Base-by-base conservation (phyloP, 2,329 filamentous ascomycete species). In the Phaeosphaeriaceae sp. region DNA sequence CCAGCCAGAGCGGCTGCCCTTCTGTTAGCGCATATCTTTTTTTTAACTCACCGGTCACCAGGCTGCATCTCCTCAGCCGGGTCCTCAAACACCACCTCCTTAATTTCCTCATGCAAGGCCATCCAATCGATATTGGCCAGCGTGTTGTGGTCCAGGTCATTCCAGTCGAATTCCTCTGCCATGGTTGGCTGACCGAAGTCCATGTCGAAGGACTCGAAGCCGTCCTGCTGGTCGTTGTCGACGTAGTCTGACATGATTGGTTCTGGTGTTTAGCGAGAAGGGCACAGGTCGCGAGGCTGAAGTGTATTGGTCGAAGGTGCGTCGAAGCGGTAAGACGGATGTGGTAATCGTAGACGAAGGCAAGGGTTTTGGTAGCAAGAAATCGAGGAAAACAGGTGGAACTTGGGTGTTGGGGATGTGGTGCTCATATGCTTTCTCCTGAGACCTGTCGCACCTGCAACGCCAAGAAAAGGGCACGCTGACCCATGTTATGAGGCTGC, bases 1-100 rank as follows among this genome's bases (percentile, higher is more conserved):
- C n/a, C n/a, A n/a, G n/a, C n/a, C n/a, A n/a, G n/a, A n/a, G n/a
- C 31, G 6, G 9, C 7, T 31, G 63, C 66, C 66, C 61, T 60
- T 62, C 51, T 58, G 60, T 68, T 65, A 65, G 63, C 63, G 51
- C 49, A 54, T 62, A 49, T 60, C 55, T 65, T 68, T 66, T 67
- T 68, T 66, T 52, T 59, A 15, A 66, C 66, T 66, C 42, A 68
- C 66, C 55, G 22, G 21, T 56, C 52, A 36, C 36, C 58, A 58
- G 56, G 56, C 59, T 58, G 47, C 36, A 22, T 21, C 44, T 55
- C 59, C 42, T 41, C 49, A 31, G 54, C 56, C 50, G 45, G 33
- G 53, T 55, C 40, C 48, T 47, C 56, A 58, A 46, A 62, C 20
- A 57, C 54, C 22, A 51, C 61, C 21, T 60, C 56, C 50, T 54